A percentile compares a stretch with the other conserved stretches of the same genome.
Conservation (phyloP, 1,139 yeast species). For the Protomyces lactucae-debilis region DNA sequence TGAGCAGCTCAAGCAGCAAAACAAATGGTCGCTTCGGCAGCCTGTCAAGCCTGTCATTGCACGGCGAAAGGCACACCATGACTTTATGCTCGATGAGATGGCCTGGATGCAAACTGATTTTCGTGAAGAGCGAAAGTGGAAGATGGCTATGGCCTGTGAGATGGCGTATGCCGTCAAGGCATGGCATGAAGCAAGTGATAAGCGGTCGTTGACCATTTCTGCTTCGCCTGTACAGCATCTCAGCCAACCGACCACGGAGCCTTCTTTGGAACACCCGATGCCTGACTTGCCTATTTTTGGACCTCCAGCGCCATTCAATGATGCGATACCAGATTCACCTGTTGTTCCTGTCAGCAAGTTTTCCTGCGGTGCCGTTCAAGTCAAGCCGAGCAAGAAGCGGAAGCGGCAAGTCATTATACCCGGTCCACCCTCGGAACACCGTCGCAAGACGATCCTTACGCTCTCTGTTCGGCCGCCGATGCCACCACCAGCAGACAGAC, state of each 20-base stretch:
- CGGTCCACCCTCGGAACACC: not conserved
- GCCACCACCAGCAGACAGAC: conserved; percentile 52
- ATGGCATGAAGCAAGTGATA: conserved; percentile 28
- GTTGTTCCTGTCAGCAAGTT: conserved; percentile 31
- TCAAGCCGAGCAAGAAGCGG: conserved; percentile 50
- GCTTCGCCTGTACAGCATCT: not conserved
- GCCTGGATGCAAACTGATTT: conserved; percentile 82
- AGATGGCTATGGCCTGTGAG: conserved; percentile 27
- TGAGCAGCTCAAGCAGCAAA: conserved; percentile 81
- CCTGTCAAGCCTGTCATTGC: conserved; percentile 72
- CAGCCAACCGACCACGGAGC: not conserved
- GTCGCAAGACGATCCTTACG: conserved; percentile 11
- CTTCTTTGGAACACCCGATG: not conserved
- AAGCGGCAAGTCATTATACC: conserved; percentile 52
- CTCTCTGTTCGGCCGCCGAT: conserved; percentile 64
- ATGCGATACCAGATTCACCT: conserved; percentile 29
- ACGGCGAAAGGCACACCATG: conserved; percentile 60
- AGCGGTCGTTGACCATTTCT: not conserved
- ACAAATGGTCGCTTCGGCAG: conserved; percentile 88
- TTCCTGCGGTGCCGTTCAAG: conserved; percentile 11
- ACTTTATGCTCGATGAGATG: conserved; percentile 66
- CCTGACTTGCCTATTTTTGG: conserved; percentile 28
- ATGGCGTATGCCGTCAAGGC: conserved; percentile 25
- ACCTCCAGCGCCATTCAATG: conserved; percentile 26
- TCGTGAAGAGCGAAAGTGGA: conserved; percentile 51